Base-by-base conservation (phyloP, 192 early-diverging fungal genomes). In the Linnemannia zychae region DNA sequence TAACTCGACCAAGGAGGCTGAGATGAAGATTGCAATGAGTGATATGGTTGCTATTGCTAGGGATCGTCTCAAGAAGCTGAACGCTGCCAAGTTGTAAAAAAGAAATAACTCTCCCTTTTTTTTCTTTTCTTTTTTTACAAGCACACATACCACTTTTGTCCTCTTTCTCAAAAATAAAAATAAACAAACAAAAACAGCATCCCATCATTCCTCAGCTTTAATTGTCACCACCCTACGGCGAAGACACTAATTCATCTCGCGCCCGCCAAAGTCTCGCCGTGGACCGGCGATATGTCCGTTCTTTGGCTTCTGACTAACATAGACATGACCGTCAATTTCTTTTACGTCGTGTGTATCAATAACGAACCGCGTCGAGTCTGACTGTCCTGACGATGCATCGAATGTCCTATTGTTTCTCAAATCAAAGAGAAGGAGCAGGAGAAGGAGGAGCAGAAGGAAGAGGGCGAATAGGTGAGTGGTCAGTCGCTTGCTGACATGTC, bases 41-140 rank as follows among this genome's bases (percentile, higher is more conserved):
- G 95, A 96, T 71, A 96, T 97, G 95, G 92, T 96, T 73, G 75
- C 88, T 24, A 97, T 97, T 91, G 96, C 96, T 0, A 89, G 91
- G 53, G 95, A 96, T 87, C 92, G 96, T 46, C 89, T 95, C 31
- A 91, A 88, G 70, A 97, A 97, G 88, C 80, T 94, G 63, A 76
- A 73, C 76, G 73, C 78, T 9, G 82, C 82, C 37, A 63, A 63
- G 57, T 57, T 60, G 7, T 36, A 72, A 48, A 48, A 0, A 38
- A 15, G 7, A 12, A 9, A 0, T 1, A 7, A 17, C 17, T 36
- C 17, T 7, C 37, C 0, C 37, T 69, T 22, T 40, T 16, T 38
- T 69, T 24, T 74, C 72, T 20, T 20, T 40, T 6, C 16, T 17
- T 1, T 18, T 1, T 17, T 18, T 73, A 71, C 28, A 69, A 44